phyloP scores from a whole-genome alignment of 2,329 filamentous ascomycete genomes.

The Elsinoe batatas region DNA sequence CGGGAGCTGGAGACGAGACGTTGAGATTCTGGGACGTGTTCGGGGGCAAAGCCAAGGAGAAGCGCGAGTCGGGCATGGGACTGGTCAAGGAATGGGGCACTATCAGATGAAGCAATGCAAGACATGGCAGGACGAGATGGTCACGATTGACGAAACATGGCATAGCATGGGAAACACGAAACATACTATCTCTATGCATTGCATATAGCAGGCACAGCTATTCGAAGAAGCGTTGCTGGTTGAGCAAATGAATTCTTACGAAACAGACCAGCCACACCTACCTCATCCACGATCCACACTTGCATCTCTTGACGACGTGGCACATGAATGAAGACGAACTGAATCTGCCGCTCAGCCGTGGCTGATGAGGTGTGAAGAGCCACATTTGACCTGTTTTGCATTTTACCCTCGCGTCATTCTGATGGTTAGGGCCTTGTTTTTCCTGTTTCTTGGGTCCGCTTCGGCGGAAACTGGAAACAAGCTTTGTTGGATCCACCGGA shows the following conservation, averaged over 20 bases:
- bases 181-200: constrained; percentile 10
- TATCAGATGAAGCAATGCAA: constrained; percentile 48
- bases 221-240: neutral
- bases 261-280: neutral
- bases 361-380: neutral
- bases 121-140: neutral
- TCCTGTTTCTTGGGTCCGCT: constrained; percentile 9
- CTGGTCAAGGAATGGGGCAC: constrained; percentile 71
- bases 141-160: constrained; percentile 8
- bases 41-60: constrained; percentile 60
- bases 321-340: neutral
- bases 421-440: neutral
- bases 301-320: neutral
- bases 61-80: constrained; percentile 55
- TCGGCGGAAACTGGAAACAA: neutral
- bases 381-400: neutral
- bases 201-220: constrained; percentile 5
- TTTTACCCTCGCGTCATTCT: neutral
- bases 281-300: neutral
- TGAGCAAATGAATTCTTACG: neutral
- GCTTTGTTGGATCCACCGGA: neutral
- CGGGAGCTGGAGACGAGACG: constrained; percentile 92
- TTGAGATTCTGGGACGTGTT: constrained; percentile 96
- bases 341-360: constrained; percentile 8
- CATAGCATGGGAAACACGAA: neutral